Evolutionary conservation across 1,284 basidiomycete genomes (phyloP), one percentile per base, ranked within the genome.

Genomic region (Schizophyllum amplum): DNA sequence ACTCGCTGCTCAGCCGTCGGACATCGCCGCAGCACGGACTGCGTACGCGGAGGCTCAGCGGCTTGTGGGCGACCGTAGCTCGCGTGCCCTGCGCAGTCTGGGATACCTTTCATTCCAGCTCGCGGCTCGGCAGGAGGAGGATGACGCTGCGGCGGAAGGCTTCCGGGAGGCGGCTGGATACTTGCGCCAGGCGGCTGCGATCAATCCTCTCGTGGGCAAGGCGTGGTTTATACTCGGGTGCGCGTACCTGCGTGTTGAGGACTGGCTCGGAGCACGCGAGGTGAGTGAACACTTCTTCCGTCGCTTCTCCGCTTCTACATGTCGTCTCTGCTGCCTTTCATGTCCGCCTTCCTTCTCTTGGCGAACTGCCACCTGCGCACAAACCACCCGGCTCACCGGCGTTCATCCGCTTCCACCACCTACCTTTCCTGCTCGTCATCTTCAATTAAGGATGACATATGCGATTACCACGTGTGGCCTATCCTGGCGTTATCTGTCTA

Each of bases 171-270:
- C 92, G 0, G 79, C 87, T n/a, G 68, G 70, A 5, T 92, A 84
- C 68, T 73, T 97, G 56, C 76, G 81, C 55, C 76, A 77, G 26
- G 93, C 94, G 1, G 85, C 95, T 1, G 78, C 77, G 21, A 97
- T 99, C 68, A 95, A 98, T 67, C 94, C 97, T 1, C 76, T 98
- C 52, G 80, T 87, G 59, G 77, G 82, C n/a, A 82, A 92, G 13
- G 86, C 89, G 11, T 99, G 97, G 97, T 99, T 98, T 73, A 83
- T 97, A 49, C 81, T 99, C 26, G 97, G 97, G 0, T 98, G 97
- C 65, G 86, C 92, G 7, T 86, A 79, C 62, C 86, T 97, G 72
- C 80, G 89, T 20, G 66, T 80, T 59, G 90, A 96, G 70, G 76
- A 85, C 56, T 98, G 94, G 94, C 79, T 50, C 48, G 48, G 48